A percentile compares a stretch with the other conserved stretches of the same genome.
These are phyloP conservation scores for Leptographium lundbergii DNA, from an alignment of 2,329 filamentous ascomycete species.

Conservation along the genomic window DNA sequence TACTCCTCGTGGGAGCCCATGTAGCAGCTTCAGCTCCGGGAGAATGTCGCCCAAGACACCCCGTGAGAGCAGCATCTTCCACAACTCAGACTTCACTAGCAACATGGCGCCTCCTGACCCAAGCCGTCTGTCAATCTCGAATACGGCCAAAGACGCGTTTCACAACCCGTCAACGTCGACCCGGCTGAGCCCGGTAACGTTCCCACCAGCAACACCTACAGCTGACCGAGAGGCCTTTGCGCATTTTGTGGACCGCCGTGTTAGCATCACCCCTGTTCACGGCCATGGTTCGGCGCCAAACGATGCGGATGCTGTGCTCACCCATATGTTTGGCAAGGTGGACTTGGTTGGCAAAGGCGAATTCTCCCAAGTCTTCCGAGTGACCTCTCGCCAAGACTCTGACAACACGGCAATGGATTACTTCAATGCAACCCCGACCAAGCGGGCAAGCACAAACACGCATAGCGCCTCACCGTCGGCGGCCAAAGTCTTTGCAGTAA, in stretches of 20 bases:
- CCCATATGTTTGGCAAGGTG: constrained; percentile 66
- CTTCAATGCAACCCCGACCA: constrained; percentile 14
- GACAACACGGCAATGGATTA: constrained; percentile 21
- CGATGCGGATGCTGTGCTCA: constrained; percentile 63
- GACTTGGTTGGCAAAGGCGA: constrained; percentile 76
- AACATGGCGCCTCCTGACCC: constrained; percentile 61
- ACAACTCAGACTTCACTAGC: not conserved
- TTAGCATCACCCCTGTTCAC: constrained; percentile 58
- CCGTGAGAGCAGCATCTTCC: constrained; percentile 39
- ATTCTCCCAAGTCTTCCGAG: constrained; percentile 85
- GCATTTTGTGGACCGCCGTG: constrained; percentile 39
- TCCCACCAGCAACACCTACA: constrained; percentile 72
- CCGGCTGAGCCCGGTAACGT: constrained; percentile 19
- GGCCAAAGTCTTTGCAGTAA: constrained; percentile 72
- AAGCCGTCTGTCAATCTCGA: constrained; percentile 72
- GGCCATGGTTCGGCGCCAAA: constrained; percentile 55
- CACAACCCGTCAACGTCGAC: not conserved
- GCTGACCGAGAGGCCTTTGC: constrained; percentile 38
- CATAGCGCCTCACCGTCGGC: constrained; percentile 24
- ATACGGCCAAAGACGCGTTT: constrained; percentile 13
- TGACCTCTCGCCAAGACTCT: constrained; percentile 32
- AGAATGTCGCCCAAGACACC: constrained; percentile 61
- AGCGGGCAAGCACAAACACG: constrained; percentile 9
- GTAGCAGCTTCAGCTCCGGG: constrained; percentile 38
- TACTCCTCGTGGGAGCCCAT: constrained; percentile 30